Evolutionary conservation across 2,329 filamentous ascomycete genomes (phyloP), one percentile per base, ranked within the genome.

Genomic region (Epichloe amarillans): DNA sequence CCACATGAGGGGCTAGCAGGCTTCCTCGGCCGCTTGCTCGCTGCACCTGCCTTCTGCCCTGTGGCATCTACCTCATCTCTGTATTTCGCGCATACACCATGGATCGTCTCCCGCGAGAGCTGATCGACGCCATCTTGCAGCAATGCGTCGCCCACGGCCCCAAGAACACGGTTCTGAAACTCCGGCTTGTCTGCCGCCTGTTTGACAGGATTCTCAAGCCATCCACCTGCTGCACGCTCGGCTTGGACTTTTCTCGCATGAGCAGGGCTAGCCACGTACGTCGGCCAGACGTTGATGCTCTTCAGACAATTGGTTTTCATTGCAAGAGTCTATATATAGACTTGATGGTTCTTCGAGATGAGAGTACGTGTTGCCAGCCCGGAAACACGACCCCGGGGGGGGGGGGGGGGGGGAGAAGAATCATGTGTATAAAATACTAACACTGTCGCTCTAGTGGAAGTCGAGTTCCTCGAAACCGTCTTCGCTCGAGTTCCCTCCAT

Each of bases 321-420:
- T 74, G 72, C 64, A 70, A 70, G 55, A 69, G 72, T 33, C 57
- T 78, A 4, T 74, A 72, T 52, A 64, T 77, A 46, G 74, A 78
- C 57, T 61, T 77, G 59, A 76, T 74, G 71, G 67, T 76, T 15
- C 60, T 77, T 38, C 69, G 74, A 55, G 74, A 77, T 57, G 72
- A 76, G 49, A 58, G 74, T 76, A 62, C 55, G 69, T 49, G 17
- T 55, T 38, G 7, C 17, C 30, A 43, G 56, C 46, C 30, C 45
- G 19, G n/a, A 15, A 35, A n/a, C 2, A 15, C 30, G 30, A 11
- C 3, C n/a, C n/a, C n/a, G n/a, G n/a, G n/a, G n/a, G n/a, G n/a
- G n/a, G n/a, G n/a, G n/a, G n/a, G n/a, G n/a, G n/a, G n/a, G n/a
- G n/a, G n/a, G n/a, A n/a, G n/a, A n/a, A n/a, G 12, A n/a, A 10